Evolutionary conservation across 2,329 filamentous ascomycete species (phyloP).

Genomic region (Hymenoscyphus fraxineus): DNA sequence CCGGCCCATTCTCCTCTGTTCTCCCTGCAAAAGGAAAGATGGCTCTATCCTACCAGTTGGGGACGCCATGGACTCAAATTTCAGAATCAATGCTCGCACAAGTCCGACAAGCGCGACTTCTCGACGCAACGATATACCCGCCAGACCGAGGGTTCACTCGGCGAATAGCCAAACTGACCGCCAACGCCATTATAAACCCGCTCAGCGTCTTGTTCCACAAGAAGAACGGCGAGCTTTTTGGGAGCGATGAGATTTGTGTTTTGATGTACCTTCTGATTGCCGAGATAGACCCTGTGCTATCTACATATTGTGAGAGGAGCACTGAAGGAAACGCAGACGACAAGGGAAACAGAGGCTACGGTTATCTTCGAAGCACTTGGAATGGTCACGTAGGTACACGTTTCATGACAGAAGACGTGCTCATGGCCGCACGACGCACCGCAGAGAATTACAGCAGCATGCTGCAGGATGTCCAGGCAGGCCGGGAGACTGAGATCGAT

Average conservation of each 20-base stretch:
- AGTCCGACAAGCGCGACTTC: slow-evolving; percentile 42
- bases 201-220: slow-evolving; percentile 75
- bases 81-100: slow-evolving; percentile 36
- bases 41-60: neutral
- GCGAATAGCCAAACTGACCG: slow-evolving; percentile 84
- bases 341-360: too few relatives aligned
- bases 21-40: slow-evolving; percentile 46
- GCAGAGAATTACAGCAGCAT: slow-evolving; percentile 56
- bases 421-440: slow-evolving; percentile 44
- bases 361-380: slow-evolving; percentile 32
- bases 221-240: slow-evolving; percentile 73
- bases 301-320: too few relatives aligned
- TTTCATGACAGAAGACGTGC: neutral
- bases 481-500: slow-evolving; percentile 51
- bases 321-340: too few relatives aligned
- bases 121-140: slow-evolving; percentile 41
- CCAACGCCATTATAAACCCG: slow-evolving; percentile 80
- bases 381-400: slow-evolving; percentile 11
- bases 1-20: slow-evolving; percentile 48
- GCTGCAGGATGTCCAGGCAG: slow-evolving; percentile 54
- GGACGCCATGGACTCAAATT: slow-evolving; percentile 1
- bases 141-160: slow-evolving; percentile 47
- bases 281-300: slow-evolving; percentile 72
- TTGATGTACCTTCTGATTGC: slow-evolving; percentile 66
- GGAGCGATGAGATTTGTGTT: slow-evolving; percentile 50